Percentiles rank a stretch among this genome's conserved stretches.
These are phyloP conservation scores for Penicillium subrubescens DNA, from an alignment of 495 filamentous ascomycete species.

Conservation along the genomic window DNA sequence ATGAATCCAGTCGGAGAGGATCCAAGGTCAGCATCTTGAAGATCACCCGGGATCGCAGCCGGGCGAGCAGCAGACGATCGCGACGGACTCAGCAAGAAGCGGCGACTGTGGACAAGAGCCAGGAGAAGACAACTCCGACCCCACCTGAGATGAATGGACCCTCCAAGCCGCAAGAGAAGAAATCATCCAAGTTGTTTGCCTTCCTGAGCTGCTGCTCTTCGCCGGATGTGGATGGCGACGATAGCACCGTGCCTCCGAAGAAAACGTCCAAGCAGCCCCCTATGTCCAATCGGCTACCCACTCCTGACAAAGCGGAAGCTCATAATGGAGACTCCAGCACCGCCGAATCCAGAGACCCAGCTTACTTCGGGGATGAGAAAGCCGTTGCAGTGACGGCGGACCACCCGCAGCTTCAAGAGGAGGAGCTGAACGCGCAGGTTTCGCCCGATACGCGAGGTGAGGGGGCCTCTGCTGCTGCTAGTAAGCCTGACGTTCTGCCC, in stretches of 20 bases:
- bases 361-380: conserved; percentile 54
- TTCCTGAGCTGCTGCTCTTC: conserved; percentile 81
- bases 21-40: conserved; percentile 73
- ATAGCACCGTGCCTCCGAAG: conserved; percentile 64
- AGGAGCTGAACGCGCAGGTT: conserved; percentile 26
- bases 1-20: conserved; percentile 61
- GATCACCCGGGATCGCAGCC: conserved; percentile 68
- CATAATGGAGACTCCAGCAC: conserved; percentile 55
- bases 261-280: conserved; percentile 59
- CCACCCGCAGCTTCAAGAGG: conserved; percentile 36
- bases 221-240: conserved; percentile 62
- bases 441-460: conserved; percentile 29
- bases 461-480: conserved; percentile 22
- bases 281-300: conserved; percentile 56
- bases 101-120: conserved; percentile 42
- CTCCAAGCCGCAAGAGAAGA: conserved; percentile 63
- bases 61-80: conserved; percentile 62
- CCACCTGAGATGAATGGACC: conserved; percentile 34
- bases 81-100: conserved; percentile 46
- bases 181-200: conserved; percentile 58
- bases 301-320: conserved; percentile 53
- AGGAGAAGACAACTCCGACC: conserved; percentile 26
- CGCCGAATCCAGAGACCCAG: conserved; percentile 56
- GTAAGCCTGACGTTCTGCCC: conserved; percentile 18
- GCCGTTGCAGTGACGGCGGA: conserved; percentile 38